phyloP scores from a whole-genome alignment of 2,329 filamentous ascomycete species.

The Meredithiella fracta region DNA sequence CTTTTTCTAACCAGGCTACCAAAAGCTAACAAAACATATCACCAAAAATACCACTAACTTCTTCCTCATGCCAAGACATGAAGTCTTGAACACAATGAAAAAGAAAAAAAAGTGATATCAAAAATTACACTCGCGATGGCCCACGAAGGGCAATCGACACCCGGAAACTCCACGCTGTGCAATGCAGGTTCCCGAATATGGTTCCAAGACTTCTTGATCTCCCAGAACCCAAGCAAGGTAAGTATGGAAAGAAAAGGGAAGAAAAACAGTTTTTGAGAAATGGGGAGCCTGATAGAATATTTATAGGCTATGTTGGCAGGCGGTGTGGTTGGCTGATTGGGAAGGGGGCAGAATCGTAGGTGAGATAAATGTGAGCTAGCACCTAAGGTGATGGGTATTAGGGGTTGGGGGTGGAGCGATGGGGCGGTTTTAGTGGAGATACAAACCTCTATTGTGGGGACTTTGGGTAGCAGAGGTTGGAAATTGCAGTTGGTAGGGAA shows the following conservation, averaged over 20 bases:
- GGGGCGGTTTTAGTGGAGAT: neutral
- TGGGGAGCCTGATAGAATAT: slow-evolving; percentile 1
- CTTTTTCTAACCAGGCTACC: too few species aligned
- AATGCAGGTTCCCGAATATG: slow-evolving; percentile 15
- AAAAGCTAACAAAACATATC: too few species aligned
- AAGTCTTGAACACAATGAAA: slow-evolving; percentile 12
- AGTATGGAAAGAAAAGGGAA: slow-evolving; percentile 14
- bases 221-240: slow-evolving; percentile 15
- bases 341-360: neutral
- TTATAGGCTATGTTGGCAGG: slow-evolving; percentile 6
- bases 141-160: slow-evolving; percentile 15
- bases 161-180: slow-evolving; percentile 15
- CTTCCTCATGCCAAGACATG: slow-evolving; percentile 13
- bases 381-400: neutral
- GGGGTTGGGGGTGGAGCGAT: neutral
- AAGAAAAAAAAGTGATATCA: slow-evolving; percentile 11
- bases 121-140: slow-evolving; percentile 15
- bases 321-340: neutral
- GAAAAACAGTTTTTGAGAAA: slow-evolving; percentile 6
- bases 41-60: too few species aligned
- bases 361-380: neutral
- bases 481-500: too few species aligned
- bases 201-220: slow-evolving; percentile 14
- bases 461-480: too few species aligned
- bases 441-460: neutral